Conservation (phyloP, 73 alveolate species). For the Paramecium primaurelia region DNA sequence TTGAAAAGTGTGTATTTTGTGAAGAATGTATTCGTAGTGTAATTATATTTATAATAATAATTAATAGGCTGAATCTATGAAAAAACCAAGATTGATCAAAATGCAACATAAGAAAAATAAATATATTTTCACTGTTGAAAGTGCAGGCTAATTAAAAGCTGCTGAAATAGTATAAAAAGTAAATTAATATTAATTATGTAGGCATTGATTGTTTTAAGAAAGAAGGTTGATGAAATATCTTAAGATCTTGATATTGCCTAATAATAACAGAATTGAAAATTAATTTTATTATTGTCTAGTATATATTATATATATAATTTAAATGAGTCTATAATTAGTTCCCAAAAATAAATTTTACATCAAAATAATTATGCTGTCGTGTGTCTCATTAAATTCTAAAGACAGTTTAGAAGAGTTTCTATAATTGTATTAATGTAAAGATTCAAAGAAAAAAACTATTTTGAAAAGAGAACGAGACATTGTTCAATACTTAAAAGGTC, state of each 20-base stretch:
- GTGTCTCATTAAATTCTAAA: neutral
- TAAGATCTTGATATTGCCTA: neutral
- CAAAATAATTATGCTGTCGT: neutral
- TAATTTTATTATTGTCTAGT: neutral
- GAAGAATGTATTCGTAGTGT: constrained; percentile 70
- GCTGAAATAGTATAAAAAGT: constrained; percentile 84
- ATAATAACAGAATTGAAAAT: neutral
- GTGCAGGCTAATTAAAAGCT: constrained; percentile 90
- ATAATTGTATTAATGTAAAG: neutral
- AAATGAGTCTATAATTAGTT: neutral
- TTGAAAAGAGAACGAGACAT: constrained; percentile 6
- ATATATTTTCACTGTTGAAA: constrained; percentile 84
- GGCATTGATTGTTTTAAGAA: neutral
- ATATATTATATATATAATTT: neutral
- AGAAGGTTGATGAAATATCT: neutral
- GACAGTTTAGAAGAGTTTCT: constrained; percentile 13
- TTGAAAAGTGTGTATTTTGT: constrained; percentile 75
- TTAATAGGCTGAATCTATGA: constrained; percentile 59
- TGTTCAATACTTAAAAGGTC: neutral
- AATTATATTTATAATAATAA: neutral
- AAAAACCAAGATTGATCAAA: constrained; percentile 80
- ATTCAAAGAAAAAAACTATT: neutral
- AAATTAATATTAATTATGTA: neutral
- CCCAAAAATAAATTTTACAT: neutral
- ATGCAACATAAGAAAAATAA: constrained; percentile 82